Base-by-base conservation (phyloP, 1,139 yeast genomes). In the Kodamaea arcana region DNA sequence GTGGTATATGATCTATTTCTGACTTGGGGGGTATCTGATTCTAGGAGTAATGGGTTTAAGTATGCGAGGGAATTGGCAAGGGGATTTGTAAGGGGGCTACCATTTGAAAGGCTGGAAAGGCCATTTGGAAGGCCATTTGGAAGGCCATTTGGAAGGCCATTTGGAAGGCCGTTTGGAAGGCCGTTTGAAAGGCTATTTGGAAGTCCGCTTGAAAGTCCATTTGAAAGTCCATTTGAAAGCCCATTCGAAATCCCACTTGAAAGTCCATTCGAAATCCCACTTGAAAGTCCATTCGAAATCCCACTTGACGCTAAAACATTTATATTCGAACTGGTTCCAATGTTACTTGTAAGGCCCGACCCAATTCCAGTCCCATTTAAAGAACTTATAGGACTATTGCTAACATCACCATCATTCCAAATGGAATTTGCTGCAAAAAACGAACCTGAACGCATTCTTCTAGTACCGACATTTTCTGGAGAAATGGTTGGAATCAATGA, bases 1-100 rank as follows among this genome's bases (percentile, higher is more conserved):
- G 78, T 69, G 3, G 79, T 69, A 47, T 73, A 72, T 1, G 78
- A 71, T 45, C 79, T 61, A 35, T 66, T 72, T 46, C 75, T 57
- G 7, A 32, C 15, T 14, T 29, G 43, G n/a, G 35, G 40, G 27
- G 34, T 31, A 17, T 27, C 34, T 4, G 44, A 31, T 30, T 60
- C 69, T 7, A 54, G 44, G 11, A 60, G 47, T 21, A 51, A 45
- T 4, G 71, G 71, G 45, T 66, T 63, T 22, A 62, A 47, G 36
- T 58, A 60, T 12, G 29, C 15, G 10, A 32, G 29, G 27, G 22
- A 24, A 13, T 12, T 8, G 13, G 12, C 9, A n/a, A n/a, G n/a
- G n/a, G n/a, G n/a, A n/a, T n/a, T n/a, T n/a, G n/a, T n/a, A n/a
- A n/a, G n/a, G n/a, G n/a, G n/a, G n/a, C n/a, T n/a, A n/a, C 22